Base-by-base conservation (phyloP, 805 yeast species). In the Yarrowia keelungensis region DNA sequence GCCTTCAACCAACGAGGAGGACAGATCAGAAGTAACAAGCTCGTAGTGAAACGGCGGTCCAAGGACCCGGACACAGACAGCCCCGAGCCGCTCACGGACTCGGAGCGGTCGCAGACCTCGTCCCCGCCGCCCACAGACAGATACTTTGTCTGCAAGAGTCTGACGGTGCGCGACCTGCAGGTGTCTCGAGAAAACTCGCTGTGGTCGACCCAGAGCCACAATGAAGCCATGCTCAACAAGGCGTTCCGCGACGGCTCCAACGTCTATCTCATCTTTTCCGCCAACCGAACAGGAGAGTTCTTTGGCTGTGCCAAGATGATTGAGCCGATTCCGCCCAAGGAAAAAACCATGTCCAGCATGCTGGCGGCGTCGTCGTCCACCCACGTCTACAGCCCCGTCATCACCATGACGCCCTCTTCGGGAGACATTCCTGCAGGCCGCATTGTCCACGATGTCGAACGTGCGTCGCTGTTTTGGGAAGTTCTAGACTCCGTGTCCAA, bases 201-300 rank as follows among this genome's bases (percentile, higher is more conserved):
- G 45, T 80, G 83, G 83, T 76, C 81, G 5, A 80, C 83, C 36
- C 83, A 80, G 73, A 71, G 77, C 11, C 81, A 81, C 69, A 81
- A 81, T 71, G 77, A 75, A 51, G 75, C 70, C n/a, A 73, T 73
- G 64, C 74, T 80, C 72, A 79, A 81, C 70, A 70, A 73, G 32
- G 82, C 82, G 7, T 81, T 78, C 71, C 62, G 67, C 39, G 67
- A 70, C 9, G 71, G 76, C 35, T 76, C 77, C 46, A 74, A 76
- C 69, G 81, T 80, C 19, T 79, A 78, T 65, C 69, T 80, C 35
- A 76, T 81, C 26, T 80, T 80, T 69, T 78, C 81, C 5, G 82
- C 81, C 26, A 81, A 81, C 71, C 73, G 81, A 22, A 77, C 81
- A 7, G 79, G 81, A 3, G 76, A 76, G 14, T 81, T 79, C 67